Conservation (phyloP, 306 rosid genomes). For the Carpinus fangiana region DNA sequence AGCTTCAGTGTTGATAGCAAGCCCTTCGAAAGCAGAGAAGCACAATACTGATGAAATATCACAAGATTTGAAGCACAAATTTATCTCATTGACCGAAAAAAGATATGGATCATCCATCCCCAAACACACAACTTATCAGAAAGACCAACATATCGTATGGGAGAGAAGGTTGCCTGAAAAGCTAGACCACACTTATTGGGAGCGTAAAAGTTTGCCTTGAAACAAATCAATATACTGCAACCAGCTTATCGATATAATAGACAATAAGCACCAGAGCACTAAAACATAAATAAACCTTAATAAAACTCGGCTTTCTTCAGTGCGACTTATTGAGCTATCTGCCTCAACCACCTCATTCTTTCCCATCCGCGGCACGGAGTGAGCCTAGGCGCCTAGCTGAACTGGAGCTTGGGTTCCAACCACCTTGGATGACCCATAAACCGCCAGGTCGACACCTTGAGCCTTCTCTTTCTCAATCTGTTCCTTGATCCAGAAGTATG, state of each 20-base stretch:
- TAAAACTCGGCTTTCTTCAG: slow-evolving; percentile 10
- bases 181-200: slow-evolving; percentile 17
- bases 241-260: background rate
- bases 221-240: slow-evolving; percentile 12
- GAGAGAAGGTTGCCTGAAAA: slow-evolving; percentile 29
- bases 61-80: background rate
- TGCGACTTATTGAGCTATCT: slow-evolving; percentile 11
- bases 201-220: slow-evolving; percentile 25
- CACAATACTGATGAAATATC: background rate
- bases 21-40: background rate
- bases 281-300: background rate
- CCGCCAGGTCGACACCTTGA: slow-evolving; percentile 62
- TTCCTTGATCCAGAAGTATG: slow-evolving; percentile 96
- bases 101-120: background rate
- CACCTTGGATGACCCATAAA: slow-evolving; percentile 89
- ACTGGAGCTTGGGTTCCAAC: slow-evolving; percentile 97
- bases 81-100: background rate
- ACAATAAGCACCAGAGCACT: too few species aligned
- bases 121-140: background rate
- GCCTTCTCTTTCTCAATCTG: slow-evolving; percentile 95
- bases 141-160: background rate
- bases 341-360: slow-evolving; percentile 45
- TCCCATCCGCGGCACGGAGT: slow-evolving; percentile 91
- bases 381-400: slow-evolving; percentile 98
- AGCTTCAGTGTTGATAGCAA: too few species aligned